Evolutionary conservation across 2,329 filamentous ascomycete species (phyloP).

Genomic region (Diaporthe citri): DNA sequence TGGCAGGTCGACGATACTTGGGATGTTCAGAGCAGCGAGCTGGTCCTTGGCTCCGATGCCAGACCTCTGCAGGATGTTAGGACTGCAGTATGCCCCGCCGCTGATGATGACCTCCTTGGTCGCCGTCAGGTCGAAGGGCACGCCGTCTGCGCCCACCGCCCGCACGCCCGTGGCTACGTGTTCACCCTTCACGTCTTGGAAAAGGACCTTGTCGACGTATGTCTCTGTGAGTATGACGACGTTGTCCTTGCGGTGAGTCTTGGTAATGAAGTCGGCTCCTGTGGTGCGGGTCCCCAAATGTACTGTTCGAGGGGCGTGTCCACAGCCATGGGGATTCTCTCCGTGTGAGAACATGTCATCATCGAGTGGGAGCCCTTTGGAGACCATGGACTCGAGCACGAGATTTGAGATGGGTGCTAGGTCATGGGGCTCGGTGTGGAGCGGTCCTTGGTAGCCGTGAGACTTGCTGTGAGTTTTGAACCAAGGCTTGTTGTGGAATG

Average conservation of each 20-base stretch:
- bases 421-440: constrained; percentile 28
- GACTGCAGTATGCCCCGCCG: constrained; percentile 47
- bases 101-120: constrained; percentile 49
- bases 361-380: constrained; percentile 7
- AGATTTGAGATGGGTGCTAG: constrained; percentile 21
- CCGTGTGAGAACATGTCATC: constrained; percentile 30
- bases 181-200: background rate
- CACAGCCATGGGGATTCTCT: constrained; percentile 14
- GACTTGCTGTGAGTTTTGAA: constrained; percentile 16
- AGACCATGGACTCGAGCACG: constrained; percentile 12
- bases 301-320: constrained; percentile 1
- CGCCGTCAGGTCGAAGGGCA: background rate
- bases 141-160: background rate
- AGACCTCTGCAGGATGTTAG: constrained; percentile 49
- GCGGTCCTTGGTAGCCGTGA: constrained; percentile 10
- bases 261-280: constrained; percentile 5
- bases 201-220: constrained; percentile 5
- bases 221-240: background rate
- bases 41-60: constrained; percentile 47
- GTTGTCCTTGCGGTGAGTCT: background rate
- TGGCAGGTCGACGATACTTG: constrained; percentile 44
- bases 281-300: background rate
- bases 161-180: background rate
- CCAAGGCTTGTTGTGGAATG: constrained; percentile 12
- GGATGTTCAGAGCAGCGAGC: constrained; percentile 43